Evolutionary conservation across 2,329 filamentous ascomycete genomes (phyloP).

Genomic region (Aspergillus viridinutans): DNA sequence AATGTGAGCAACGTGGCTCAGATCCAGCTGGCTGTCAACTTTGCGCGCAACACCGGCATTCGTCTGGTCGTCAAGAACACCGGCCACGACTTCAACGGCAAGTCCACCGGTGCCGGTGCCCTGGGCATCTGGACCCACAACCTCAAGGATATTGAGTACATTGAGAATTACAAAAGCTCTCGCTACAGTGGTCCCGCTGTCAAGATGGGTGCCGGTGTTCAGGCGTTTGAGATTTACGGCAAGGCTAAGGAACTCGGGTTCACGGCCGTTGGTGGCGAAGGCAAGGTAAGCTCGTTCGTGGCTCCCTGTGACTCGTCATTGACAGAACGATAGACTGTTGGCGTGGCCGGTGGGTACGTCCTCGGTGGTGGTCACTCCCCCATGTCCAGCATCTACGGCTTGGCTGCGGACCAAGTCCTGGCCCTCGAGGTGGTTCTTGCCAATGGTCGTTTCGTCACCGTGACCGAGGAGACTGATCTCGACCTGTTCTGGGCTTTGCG

Average conservation of each 20-base stretch:
- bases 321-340: slow-evolving; percentile 41
- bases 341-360: slow-evolving; percentile 56
- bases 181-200: slow-evolving; percentile 50
- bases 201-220: slow-evolving; percentile 53
- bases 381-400: slow-evolving; percentile 51
- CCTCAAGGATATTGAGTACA: slow-evolving; percentile 42
- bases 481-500: slow-evolving; percentile 63
- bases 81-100: slow-evolving; percentile 47
- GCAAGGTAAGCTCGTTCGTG: slow-evolving; percentile 27
- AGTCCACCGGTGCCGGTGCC: slow-evolving; percentile 45
- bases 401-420: slow-evolving; percentile 38
- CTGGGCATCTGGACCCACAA: slow-evolving; percentile 50
- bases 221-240: slow-evolving; percentile 46
- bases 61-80: slow-evolving; percentile 43
- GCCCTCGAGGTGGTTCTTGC: slow-evolving; percentile 23
- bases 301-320: no score
- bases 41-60: slow-evolving; percentile 26
- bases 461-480: slow-evolving; percentile 37
- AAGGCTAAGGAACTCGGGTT: slow-evolving; percentile 44
- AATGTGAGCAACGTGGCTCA: slow-evolving; percentile 32
- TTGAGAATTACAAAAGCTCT: slow-evolving; percentile 33
- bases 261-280: slow-evolving; percentile 50
- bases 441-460: slow-evolving; percentile 24
- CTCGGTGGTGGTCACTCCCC: slow-evolving; percentile 58
- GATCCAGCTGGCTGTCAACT: slow-evolving; percentile 31